Evolutionary conservation across 148 eudicot genomes (phyloP).

Genomic region (Agrostemma githago): DNA sequence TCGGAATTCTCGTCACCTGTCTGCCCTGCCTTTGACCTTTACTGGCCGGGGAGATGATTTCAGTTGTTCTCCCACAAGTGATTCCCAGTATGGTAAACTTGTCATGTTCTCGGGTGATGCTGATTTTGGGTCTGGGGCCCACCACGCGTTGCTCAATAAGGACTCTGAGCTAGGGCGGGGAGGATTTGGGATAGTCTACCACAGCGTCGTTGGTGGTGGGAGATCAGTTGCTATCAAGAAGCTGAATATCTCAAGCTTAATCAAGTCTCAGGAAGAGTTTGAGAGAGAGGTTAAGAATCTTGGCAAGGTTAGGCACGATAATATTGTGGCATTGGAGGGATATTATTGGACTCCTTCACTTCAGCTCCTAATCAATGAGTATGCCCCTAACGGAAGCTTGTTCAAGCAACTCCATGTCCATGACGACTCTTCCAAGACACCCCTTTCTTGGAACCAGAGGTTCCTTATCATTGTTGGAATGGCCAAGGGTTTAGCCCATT

Average conservation of each 20-base stretch:
- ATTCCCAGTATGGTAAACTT: conserved; percentile 76
- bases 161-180: conserved; percentile 77
- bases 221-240: conserved; percentile 78
- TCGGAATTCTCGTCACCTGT: conserved; percentile 40
- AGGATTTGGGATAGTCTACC: conserved; percentile 80
- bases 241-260: conserved; percentile 62
- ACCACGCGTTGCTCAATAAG: conserved; percentile 66
- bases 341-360: conserved; percentile 73
- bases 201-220: conserved; percentile 58
- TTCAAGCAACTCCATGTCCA: conserved; percentile 76
- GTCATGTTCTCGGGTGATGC: conserved; percentile 89
- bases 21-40: conserved; percentile 44
- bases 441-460: conserved; percentile 72
- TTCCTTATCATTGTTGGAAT: conserved; percentile 59
- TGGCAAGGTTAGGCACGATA: conserved; percentile 58
- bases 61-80: conserved; percentile 53
- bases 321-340: conserved; percentile 68
- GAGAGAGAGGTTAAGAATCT: conserved; percentile 62
- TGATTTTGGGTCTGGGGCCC: conserved; percentile 61
- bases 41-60: conserved; percentile 54
- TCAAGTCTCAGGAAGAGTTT: conserved; percentile 76
- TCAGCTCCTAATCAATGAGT: conserved; percentile 74
- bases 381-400: conserved; percentile 52
- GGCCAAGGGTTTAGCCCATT: conserved; percentile 75
- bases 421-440: conserved; percentile 26